Percentiles rank a stretch among this genome's conserved stretches.
Evolutionary conservation across 139 green algal genomes (phyloP).

Genomic region (Trebouxia sp.): DNA sequence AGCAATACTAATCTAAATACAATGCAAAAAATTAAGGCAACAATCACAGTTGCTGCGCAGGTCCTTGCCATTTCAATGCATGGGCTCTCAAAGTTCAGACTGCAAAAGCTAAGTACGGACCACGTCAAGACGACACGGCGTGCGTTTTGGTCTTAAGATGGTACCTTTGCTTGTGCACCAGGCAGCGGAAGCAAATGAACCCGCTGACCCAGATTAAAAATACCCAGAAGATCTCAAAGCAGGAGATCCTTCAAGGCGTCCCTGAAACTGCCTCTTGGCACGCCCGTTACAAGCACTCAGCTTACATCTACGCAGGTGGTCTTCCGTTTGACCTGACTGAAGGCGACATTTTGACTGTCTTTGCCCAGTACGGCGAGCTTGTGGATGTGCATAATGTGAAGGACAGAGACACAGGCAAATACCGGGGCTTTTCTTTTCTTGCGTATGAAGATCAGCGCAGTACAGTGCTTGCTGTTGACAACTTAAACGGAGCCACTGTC

Average conservation of each 20-base stretch:
- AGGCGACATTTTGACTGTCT: constrained; percentile 96
- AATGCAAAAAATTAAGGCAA: too few species aligned
- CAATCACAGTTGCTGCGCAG: too few species aligned
- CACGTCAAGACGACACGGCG: too few species aligned
- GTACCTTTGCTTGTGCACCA: too few species aligned
- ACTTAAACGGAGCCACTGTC: constrained; percentile 90
- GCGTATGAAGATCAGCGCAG: constrained; percentile 98
- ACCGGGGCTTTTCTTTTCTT: constrained; percentile 91
- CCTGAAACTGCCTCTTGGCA: constrained; percentile 92
- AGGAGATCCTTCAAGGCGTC: constrained; percentile 78
- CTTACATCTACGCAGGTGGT: constrained; percentile 85
- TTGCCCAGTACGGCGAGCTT: constrained; percentile 96
- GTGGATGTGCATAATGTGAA: constrained; percentile 91
- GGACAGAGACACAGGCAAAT: constrained; percentile 53
- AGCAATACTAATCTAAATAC: too few species aligned
- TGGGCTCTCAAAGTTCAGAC: too few species aligned
- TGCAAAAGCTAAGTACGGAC: too few species aligned
- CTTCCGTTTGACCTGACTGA: constrained; percentile 92
- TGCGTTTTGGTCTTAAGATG: too few species aligned
- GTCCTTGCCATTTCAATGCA: too few species aligned
- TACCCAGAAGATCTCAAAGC: constrained; percentile 77
- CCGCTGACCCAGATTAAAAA: constrained; percentile 95
- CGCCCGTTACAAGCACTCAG: constrained; percentile 86
- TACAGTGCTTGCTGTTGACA: constrained; percentile 97
- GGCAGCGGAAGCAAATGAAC: too few species aligned